Evolutionary conservation across 768 basidiomycete species (phyloP), one percentile per base, ranked within the genome.

Genomic region (Auricularia cornea): DNA sequence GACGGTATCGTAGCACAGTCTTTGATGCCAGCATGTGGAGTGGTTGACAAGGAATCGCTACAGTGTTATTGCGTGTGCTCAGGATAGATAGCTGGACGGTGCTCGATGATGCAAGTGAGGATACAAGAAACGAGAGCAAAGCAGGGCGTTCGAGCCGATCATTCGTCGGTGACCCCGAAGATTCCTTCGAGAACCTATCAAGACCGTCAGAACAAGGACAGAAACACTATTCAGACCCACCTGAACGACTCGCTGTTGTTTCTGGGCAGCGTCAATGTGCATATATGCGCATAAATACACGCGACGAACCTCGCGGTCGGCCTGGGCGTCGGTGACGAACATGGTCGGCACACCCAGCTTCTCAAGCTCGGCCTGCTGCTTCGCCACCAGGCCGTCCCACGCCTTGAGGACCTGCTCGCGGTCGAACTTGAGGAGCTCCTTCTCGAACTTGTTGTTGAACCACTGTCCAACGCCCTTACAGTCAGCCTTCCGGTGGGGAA

Each of bases 331-430:
- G 2, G 87, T 85, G 14, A 77, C 73, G 70, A 82, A 89, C 87
- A 94, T 92, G 2, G 83, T 79, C 18, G 92, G 92, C 16, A 93
- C 82, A 44, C 80, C 77, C 54, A 87, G 75, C 32, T 78, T 71
- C 66, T 84, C 83, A 59, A 94, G 76, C 18, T 81, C 75, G 0
- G 75, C 70, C 73, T 94, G 91, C 71, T 94, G 92, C 68, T 82
- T 84, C 59, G 82, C 75, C 23, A 87, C 72, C n/a, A 93, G 78
- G 23, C 81, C 83, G 69, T 90, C 90, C 89, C 90, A 94, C 10
- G 89, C 87, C 2, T 84, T 78, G 5, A 92, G 72, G 11, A 79
- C 87, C 40, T 87, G 80, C 60, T 90, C 84, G n/a, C 68, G 68
- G 70, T 92, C 91, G 70, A 92, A 92, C 65, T 79, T 82, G 41